Evolutionary conservation across 2,329 filamentous ascomycete genomes (phyloP), one percentile per base, ranked within the genome.

Genomic region (Ascochyta koolunga): DNA sequence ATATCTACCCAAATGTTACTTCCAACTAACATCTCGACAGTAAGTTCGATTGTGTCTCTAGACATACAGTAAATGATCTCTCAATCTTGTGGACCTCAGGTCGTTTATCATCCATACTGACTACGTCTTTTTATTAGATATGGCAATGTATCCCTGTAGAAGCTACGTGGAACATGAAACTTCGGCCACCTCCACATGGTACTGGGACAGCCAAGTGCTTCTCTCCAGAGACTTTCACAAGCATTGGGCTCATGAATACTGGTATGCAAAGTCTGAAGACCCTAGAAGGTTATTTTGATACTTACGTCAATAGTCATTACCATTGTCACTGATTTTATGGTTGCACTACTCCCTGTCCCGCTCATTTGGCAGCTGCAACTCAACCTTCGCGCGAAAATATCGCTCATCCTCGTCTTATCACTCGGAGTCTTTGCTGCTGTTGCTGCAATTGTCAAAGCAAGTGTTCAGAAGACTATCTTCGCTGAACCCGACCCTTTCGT

Each of bases 101-200:
- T n/a, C n/a, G n/a, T n/a, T n/a, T n/a, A n/a, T n/a, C n/a, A n/a
- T n/a, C 4, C 11, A 29, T 29, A 29, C 27, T 29, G 27, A 29
- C 27, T 29, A 5, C 4, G 3, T 11, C 10, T 29, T 11, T 29
- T 5, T 2, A 15, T 15, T 22, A 54, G 50, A 75, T 82, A 15
- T 80, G 81, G 61, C 73, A 78, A 52, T 83, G 81, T 58, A 51
- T 74, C 21, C 79, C 80, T 0, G 69, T 82, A 5, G 50, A 64
- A 11, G 79, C 80, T 9, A 69, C 71, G 0, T 83, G 80, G 80
- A 69, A 81, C 50, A 58, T 67, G 7, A 56, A 60, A 4, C 53
- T 77, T 1, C 69, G 68, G 15, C 67, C 72, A 0, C 60, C 69
- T 16, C 68, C 69, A 6, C 59, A 62, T 3, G 66, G 64, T 1